Evolutionary conservation across 257 asterid species (phyloP), one percentile per base, ranked within the genome.

Genomic region (Ajuga chamaepitys): DNA sequence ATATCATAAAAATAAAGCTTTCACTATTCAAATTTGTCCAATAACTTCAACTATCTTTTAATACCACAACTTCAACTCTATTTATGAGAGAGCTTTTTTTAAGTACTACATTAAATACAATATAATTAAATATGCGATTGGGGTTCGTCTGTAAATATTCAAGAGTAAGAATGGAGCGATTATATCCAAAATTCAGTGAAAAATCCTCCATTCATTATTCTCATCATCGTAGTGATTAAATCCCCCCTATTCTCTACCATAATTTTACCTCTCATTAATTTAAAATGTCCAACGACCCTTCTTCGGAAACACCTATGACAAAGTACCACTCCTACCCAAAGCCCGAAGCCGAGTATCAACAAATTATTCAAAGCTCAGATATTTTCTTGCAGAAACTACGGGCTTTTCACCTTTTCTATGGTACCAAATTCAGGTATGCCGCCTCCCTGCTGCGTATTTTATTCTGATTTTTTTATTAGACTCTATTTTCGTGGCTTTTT

Each of bases 261-360:
- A 69, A 70, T 64, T 74, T 74, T 44, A 30, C 67, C 71, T 64
- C 65, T n/a, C 62, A 48, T 28, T 65, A 46, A 47, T 72, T 30
- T 30, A 70, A 80, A 81, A 88, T 88, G 95, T 80, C 83, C 44
- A 67, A 74, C 79, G 76, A 77, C 85, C 73, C 81, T 53, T 71
- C 80, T 74, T 62, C 77, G 42, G 77, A 67, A 62, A 71, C 66
- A 26, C 73, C 81, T 35, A 50, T 52, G 52, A 64, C 82, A 16
- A 75, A 61, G 66, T 75, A 78, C 75, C 44, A 9, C 38, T 58
- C 76, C 62, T 89, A 86, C 79, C 97, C 97, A 63, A 86, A 81
- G 56, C 89, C 97, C 41, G 86, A 89, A 83, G 96, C 93, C 22
- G 92, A 83, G 45, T 93, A 80, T 63, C 88, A 77, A n/a, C 78